A percentile compares a stretch with the other conserved stretches of the same genome.
Conservation (phyloP, 805 yeast genomes). For the Ogataea saltuana region DNA sequence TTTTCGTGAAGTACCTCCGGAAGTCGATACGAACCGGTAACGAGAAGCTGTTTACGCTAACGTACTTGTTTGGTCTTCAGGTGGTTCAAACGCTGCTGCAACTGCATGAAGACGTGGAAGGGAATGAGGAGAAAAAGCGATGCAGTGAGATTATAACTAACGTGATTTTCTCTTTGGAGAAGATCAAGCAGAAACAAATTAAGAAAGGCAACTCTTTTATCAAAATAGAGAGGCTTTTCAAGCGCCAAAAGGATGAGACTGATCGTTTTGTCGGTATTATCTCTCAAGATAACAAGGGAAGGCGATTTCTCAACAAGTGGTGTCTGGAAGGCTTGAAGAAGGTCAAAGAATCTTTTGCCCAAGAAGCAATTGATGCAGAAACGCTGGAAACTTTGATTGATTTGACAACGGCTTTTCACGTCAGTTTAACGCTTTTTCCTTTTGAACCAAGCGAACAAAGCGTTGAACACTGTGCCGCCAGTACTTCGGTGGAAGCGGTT, state of each 20-base stretch:
- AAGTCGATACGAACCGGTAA: slow-evolving; percentile 10
- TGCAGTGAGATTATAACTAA: slow-evolving; percentile 4
- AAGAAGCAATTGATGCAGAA: slow-evolving; percentile 13
- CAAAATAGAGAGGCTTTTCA: slow-evolving; percentile 9
- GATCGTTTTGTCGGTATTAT: slow-evolving; percentile 13
- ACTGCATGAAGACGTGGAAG: slow-evolving; percentile 7
- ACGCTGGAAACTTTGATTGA: slow-evolving; percentile 20
- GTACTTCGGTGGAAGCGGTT: too few relatives aligned
- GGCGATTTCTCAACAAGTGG: slow-evolving; percentile 21
- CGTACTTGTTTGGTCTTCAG: slow-evolving; percentile 22
- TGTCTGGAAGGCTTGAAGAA: slow-evolving; percentile 11
- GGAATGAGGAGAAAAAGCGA: not conserved
- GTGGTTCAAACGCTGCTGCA: slow-evolving; percentile 14
- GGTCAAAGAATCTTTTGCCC: slow-evolving; percentile 14
- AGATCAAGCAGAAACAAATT: slow-evolving; percentile 11
- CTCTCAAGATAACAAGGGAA: slow-evolving; percentile 11
- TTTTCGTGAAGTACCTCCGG: slow-evolving; percentile 14
- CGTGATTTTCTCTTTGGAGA: slow-evolving; percentile 14
- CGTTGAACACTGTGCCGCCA: too few relatives aligned
- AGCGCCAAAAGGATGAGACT: not conserved
- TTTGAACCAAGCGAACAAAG: slow-evolving; percentile 5
- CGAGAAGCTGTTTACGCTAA: slow-evolving; percentile 11
- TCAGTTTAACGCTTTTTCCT: slow-evolving; percentile 17
- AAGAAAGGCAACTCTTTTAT: slow-evolving; percentile 4
- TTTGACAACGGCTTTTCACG: slow-evolving; percentile 18